Evolutionary conservation across 306 rosid genomes (phyloP).

Genomic region (Castanospermum australe): DNA sequence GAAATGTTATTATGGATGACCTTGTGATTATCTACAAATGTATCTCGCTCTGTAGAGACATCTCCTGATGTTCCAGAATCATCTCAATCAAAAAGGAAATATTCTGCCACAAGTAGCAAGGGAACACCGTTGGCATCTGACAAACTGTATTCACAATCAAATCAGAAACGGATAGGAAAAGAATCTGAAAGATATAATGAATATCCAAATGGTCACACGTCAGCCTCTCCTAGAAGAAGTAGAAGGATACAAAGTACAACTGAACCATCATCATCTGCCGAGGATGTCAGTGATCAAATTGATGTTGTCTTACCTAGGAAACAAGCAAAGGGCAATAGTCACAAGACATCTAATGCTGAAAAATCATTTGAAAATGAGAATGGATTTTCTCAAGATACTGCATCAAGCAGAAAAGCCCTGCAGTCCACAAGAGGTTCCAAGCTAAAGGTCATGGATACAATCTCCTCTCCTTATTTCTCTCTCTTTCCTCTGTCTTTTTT

Average conservation of each 20-base stretch:
- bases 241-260: constrained; percentile 28
- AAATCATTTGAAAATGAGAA: constrained; percentile 35
- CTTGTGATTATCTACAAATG: constrained; percentile 5
- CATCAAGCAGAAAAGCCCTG: constrained; percentile 37
- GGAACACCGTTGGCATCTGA: constrained; percentile 29
- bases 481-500: not conserved
- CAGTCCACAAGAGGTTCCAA: constrained; percentile 24
- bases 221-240: constrained; percentile 29
- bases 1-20: not conserved
- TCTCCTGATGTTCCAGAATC: constrained; percentile 52
- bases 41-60: constrained; percentile 42
- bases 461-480: not conserved
- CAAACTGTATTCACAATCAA: constrained; percentile 21
- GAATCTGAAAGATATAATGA: constrained; percentile 36
- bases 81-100: constrained; percentile 42
- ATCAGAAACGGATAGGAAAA: constrained; percentile 35
- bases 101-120: constrained; percentile 42
- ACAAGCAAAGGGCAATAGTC: constrained; percentile 34
- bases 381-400: constrained; percentile 28
- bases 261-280: constrained; percentile 40
- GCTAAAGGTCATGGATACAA: constrained; percentile 46
- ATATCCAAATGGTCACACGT: constrained; percentile 19
- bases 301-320: constrained; percentile 26
- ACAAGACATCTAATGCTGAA: constrained; percentile 21
- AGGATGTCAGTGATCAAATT: constrained; percentile 42